These are phyloP conservation scores for Alternaria brassicicola DNA, from an alignment of 2,329 filamentous ascomycete genomes.

Conservation along the genomic window DNA sequence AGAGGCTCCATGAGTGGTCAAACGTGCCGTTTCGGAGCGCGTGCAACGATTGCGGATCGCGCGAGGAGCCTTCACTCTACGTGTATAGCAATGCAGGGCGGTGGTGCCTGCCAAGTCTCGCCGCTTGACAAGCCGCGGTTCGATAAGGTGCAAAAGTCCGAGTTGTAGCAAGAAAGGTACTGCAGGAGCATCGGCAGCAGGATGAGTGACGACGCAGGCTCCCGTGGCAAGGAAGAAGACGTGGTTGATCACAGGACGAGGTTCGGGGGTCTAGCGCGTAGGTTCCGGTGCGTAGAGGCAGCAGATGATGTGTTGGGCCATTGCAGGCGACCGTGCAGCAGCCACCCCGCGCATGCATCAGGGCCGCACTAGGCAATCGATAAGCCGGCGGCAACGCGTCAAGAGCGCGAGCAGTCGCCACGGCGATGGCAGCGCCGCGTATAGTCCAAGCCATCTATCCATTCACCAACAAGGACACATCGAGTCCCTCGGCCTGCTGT, in stretches of 20 bases:
- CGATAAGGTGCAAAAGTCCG: neutral
- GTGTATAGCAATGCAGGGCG: slow-evolving; percentile 1
- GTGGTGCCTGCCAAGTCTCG: slow-evolving; percentile 18
- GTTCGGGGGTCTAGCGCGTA: slow-evolving; percentile 21
- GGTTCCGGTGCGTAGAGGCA: slow-evolving; percentile 19
- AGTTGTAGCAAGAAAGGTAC: neutral
- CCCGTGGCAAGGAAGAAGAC: slow-evolving; percentile 1
- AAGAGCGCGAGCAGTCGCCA: slow-evolving; percentile 13
- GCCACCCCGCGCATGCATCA: slow-evolving; percentile 20
- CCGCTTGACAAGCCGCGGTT: slow-evolving; percentile 2
- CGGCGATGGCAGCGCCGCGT: neutral
- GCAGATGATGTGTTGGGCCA: slow-evolving; percentile 40
- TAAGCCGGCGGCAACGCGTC: slow-evolving; percentile 21
- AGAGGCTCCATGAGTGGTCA: slow-evolving; percentile 37
- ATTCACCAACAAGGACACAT: no score
- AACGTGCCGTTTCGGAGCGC: slow-evolving; percentile 10
- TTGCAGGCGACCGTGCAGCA: slow-evolving; percentile 24
- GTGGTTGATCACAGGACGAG: slow-evolving; percentile 10
- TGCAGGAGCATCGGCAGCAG: slow-evolving; percentile 8
- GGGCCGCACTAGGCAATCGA: slow-evolving; percentile 29
- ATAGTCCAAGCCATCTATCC: no score
- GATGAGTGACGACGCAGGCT: slow-evolving; percentile 1
- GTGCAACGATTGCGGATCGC: slow-evolving; percentile 1
- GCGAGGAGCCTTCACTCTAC: slow-evolving; percentile 6
- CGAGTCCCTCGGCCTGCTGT: neutral